Evolutionary conservation across 2,329 filamentous ascomycete species (phyloP).

Genomic region (Alternaria triticimaculans): DNA sequence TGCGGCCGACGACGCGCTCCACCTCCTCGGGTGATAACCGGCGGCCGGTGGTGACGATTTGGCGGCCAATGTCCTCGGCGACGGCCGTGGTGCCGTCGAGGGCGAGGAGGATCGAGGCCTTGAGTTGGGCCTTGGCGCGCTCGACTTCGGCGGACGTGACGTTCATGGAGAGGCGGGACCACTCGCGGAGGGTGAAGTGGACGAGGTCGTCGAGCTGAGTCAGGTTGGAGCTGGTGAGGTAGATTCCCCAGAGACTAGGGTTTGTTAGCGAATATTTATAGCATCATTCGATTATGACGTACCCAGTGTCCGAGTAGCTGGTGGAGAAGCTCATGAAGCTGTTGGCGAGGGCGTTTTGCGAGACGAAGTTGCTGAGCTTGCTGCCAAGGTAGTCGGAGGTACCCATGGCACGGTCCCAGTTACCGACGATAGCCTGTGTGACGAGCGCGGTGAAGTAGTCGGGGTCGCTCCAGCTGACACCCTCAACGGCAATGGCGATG

Average conservation of each 20-base stretch:
- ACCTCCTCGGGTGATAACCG: conserved; percentile 92
- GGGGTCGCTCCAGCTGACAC: conserved; percentile 98
- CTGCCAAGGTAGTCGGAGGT: conserved; percentile 96
- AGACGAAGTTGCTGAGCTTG: conserved; percentile 94
- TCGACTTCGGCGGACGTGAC: conserved; percentile 91
- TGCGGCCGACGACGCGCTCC: conserved; percentile 85
- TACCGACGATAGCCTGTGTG: conserved; percentile 97
- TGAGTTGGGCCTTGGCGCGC: conserved; percentile 98
- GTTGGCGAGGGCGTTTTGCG: conserved; percentile 95
- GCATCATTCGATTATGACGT: conserved; percentile 51
- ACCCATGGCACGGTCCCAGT: conserved; percentile 99
- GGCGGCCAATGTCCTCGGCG: conserved; percentile 97
- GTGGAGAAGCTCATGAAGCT: conserved; percentile 99
- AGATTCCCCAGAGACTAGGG: conserved; percentile 96
- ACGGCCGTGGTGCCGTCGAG: conserved; percentile 97
- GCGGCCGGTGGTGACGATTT: conserved; percentile 96
- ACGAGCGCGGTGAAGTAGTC: conserved; percentile 99
- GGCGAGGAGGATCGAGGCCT: conserved; percentile 95
- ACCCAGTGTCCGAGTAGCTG: conserved; percentile 99
- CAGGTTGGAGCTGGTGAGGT: conserved; percentile 90
- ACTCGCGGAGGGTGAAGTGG: conserved; percentile 98
- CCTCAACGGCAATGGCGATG: conserved; percentile 98
- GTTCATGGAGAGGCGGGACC: conserved; percentile 90
- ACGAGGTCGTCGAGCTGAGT: conserved; percentile 91
- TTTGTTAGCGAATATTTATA: conserved; percentile 34